A percentile compares a stretch with the other conserved stretches of the same genome.
phyloP scores from a whole-genome alignment of 495 filamentous ascomycete species.

The Penicillium cinerascens region DNA sequence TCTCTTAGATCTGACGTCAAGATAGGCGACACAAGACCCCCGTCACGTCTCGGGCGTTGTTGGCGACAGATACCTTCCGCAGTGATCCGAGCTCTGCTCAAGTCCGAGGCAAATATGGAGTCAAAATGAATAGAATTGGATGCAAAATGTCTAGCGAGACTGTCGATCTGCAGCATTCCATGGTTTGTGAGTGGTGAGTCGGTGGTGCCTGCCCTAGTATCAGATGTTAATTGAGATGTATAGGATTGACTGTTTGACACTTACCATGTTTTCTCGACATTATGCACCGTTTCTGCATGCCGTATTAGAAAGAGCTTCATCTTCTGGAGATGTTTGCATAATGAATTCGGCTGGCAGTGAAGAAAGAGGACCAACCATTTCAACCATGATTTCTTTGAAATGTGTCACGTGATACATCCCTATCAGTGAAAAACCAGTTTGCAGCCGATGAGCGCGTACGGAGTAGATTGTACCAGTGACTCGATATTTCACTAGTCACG shows the following conservation, averaged over 20 bases:
- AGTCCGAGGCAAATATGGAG: conserved; percentile 74
- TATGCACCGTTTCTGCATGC: conserved; percentile 87
- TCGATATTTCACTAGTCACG: neutral
- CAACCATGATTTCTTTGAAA: neutral
- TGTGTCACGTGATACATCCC: neutral
- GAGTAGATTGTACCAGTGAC: neutral
- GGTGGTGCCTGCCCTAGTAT: conserved; percentile 64
- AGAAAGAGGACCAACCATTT: neutral
- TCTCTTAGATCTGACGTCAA: conserved; percentile 24
- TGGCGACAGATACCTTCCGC: conserved; percentile 25
- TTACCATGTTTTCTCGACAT: conserved; percentile 73
- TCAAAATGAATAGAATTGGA: conserved; percentile 44
- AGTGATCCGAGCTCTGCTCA: conserved; percentile 69
- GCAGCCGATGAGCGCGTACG: neutral
- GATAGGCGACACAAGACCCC: conserved; percentile 6
- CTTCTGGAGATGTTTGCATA: neutral
- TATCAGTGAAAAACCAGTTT: neutral
- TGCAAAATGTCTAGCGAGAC: conserved; percentile 44
- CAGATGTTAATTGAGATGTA: neutral
- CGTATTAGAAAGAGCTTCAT: conserved; percentile 78
- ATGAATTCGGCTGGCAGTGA: neutral
- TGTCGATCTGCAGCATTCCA: conserved; percentile 69
- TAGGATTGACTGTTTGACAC: neutral
- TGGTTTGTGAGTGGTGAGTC: conserved; percentile 81
- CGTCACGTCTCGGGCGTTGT: neutral